Percentiles rank a stretch among this genome's conserved stretches.
Evolutionary conservation across 495 filamentous ascomycete species (phyloP).

Genomic region (Viridothelium virens): DNA sequence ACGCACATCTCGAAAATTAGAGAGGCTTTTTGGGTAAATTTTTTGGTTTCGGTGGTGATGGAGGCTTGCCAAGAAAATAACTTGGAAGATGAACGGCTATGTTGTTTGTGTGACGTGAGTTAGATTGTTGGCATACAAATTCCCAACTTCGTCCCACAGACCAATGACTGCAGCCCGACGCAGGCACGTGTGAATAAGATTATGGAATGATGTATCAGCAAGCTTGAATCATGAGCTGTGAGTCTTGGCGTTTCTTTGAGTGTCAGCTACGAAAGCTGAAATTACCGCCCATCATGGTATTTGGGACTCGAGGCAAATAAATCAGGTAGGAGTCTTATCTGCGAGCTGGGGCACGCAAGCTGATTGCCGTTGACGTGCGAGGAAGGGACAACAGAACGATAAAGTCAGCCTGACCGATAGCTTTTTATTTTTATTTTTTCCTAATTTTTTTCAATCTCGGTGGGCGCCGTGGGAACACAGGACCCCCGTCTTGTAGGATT

Average conservation of each 20-base stretch:
- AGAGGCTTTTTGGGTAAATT: neutral
- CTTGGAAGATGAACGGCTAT: neutral
- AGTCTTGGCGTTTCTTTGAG: neutral
- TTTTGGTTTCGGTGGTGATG: neutral
- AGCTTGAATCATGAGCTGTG: neutral
- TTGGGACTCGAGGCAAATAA: neutral
- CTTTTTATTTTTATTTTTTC: constrained; percentile 5
- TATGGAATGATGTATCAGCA: neutral
- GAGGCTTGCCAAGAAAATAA: neutral
- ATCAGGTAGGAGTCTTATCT: neutral
- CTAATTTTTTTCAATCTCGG: too few relatives aligned
- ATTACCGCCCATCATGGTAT: neutral
- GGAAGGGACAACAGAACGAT: neutral
- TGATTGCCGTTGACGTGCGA: neutral
- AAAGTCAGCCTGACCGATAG: neutral
- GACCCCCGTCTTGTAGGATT: neutral
- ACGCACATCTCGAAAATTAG: constrained; percentile 31
- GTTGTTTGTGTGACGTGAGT: neutral
- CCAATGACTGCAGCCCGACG: neutral
- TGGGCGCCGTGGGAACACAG: neutral
- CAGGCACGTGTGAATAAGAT: neutral
- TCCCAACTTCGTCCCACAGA: neutral
- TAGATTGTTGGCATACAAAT: neutral
- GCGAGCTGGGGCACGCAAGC: neutral
- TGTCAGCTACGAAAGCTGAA: constrained; percentile 11